Base-by-base conservation (phyloP, 495 filamentous ascomycete species). In the Penicillium bovifimosum region DNA sequence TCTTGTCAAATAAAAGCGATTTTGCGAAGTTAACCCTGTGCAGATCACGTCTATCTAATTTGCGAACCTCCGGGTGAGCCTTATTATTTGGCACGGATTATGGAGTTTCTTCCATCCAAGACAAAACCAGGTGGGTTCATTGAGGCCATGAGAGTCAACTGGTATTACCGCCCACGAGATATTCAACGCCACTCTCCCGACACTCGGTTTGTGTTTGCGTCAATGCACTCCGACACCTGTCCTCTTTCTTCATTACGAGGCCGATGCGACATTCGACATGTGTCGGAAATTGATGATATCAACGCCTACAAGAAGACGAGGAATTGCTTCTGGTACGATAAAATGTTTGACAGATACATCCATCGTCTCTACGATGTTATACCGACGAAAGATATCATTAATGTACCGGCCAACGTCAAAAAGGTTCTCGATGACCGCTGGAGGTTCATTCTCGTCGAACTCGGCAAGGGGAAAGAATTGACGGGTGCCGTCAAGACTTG, bases 1-100 rank as follows among this genome's bases (percentile, higher is more conserved):
- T 36, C 43, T 4, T 10, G 47, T 52, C 33, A 16, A 11, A n/a
- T n/a, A 29, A 59, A 26, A 11, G 6, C 55, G 46, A 35, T 60
- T 60, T 29, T 24, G 9, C n/a, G 20, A 39, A 10, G 56, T 58
- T 72, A 58, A 69, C 48, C 35, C 44, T 29, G 6, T 32, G 9
- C 70, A 99, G 93, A 99, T 74, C 90, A 96, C 63, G 86, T 96
- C 41, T 99, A 97, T 75, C 81, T 97, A 56, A 85, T 99, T 50
- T 99, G 91, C 72, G 93, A 99, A 70, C 93, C 93, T 13, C 93
- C 93, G 2, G 93, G 93, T 33, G 93, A 99, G 67, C 95, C 93
- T 20, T 99, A 99, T 71, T 99, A 99, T 67, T 73, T 99, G 52
- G 91, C 87, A 41, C 87, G 93, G 50, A 91, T 99, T 64, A 97